Evolutionary conservation across 2,329 filamentous ascomycete species (phyloP).

Genomic region (Colletotrichum destructivum): DNA sequence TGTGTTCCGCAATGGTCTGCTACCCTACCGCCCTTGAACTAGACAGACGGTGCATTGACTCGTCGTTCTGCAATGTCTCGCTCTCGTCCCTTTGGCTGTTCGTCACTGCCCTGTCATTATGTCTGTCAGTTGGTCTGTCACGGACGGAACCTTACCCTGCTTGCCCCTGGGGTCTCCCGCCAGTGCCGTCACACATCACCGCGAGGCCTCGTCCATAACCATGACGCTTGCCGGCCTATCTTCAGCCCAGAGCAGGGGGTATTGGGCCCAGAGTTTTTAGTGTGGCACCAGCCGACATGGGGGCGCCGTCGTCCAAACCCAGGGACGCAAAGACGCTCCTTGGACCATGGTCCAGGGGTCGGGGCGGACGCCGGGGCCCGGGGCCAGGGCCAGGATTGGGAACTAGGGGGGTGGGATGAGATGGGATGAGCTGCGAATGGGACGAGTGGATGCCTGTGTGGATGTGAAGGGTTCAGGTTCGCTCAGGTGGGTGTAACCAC

Average conservation of each 20-base stretch:
- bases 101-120: conserved; percentile 21
- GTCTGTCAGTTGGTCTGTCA: conserved; percentile 24
- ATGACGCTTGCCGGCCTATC: conserved; percentile 40
- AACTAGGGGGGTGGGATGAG: conserved; percentile 30
- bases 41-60: conserved; percentile 31
- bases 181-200: conserved; percentile 22
- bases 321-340: conserved; percentile 41
- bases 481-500: conserved; percentile 41
- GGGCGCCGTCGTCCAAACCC: conserved; percentile 38
- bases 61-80: conserved; percentile 37
- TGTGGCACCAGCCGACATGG: conserved; percentile 40
- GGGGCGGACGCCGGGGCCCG: conserved; percentile 20
- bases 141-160: conserved; percentile 11
- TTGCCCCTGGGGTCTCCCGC: conserved; percentile 6
- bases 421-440: conserved; percentile 31
- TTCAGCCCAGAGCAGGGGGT: conserved; percentile 42
- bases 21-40: conserved; percentile 9
- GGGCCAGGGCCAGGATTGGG: conserved; percentile 3
- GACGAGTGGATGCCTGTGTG: conserved; percentile 38
- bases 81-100: conserved; percentile 27
- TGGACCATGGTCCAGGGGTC: conserved; percentile 41
- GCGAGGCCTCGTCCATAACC: conserved; percentile 19
- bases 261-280: conserved; percentile 32
- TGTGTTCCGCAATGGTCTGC: not conserved
- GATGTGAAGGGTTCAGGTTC: conserved; percentile 41